Percentiles rank a stretch among this genome's conserved stretches.
Evolutionary conservation across 192 early-diverging fungal species (phyloP).

Genomic region (Backusella liffmaniae): DNA sequence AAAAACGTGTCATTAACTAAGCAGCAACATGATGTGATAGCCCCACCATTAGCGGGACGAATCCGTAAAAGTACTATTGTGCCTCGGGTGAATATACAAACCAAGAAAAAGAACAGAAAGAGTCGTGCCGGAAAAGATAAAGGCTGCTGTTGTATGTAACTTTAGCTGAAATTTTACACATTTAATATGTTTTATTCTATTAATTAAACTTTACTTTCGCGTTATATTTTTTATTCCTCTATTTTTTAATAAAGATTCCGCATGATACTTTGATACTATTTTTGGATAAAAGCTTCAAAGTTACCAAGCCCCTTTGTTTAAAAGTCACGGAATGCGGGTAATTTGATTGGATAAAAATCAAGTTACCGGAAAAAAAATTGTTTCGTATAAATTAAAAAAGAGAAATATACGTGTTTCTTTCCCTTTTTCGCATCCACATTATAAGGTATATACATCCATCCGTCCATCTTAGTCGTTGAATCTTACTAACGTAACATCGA

Average conservation of each 20-base stretch:
- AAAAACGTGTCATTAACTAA: background rate
- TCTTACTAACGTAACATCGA: background rate
- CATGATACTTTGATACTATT: background rate
- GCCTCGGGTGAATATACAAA: too few species aligned
- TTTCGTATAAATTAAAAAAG: slow-evolving; percentile 2
- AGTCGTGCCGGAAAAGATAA: background rate
- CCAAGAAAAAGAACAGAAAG: slow-evolving; percentile 3
- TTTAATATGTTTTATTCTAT: background rate
- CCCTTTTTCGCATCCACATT: background rate
- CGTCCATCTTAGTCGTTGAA: background rate
- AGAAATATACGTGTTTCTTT: background rate
- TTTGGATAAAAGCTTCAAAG: background rate
- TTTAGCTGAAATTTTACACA: background rate
- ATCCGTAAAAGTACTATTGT: background rate
- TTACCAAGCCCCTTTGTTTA: background rate
- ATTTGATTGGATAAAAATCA: background rate
- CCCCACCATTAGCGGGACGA: background rate
- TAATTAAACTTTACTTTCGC: background rate
- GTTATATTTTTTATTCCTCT: background rate
- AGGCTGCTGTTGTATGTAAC: background rate
- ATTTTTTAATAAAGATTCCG: background rate
- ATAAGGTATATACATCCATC: background rate
- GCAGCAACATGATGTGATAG: slow-evolving; percentile 10
- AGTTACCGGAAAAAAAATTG: background rate
- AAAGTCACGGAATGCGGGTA: background rate